Evolutionary conservation across 2,329 filamentous ascomycete genomes (phyloP).

Genomic region (Sporothrix protearum): DNA sequence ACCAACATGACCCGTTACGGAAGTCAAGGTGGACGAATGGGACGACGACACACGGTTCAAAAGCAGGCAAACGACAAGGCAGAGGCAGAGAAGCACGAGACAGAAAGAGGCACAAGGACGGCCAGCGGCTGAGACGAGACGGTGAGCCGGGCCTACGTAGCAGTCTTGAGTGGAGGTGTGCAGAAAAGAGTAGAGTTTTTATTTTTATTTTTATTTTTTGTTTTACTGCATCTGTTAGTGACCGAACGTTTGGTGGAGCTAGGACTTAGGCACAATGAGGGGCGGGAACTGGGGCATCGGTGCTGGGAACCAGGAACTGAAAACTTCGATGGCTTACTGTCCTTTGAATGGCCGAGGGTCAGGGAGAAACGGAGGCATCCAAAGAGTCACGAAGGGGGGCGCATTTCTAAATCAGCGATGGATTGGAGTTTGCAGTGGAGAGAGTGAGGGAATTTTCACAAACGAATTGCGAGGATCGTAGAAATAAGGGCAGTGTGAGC

Average conservation of each 20-base stretch:
- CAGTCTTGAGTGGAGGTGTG: background rate
- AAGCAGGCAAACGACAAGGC: background rate
- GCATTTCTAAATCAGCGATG: background rate
- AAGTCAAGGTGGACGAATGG: slow-evolving; percentile 3
- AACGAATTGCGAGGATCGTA: background rate
- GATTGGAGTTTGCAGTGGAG: background rate
- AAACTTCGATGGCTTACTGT: too few relatives aligned
- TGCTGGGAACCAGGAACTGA: background rate
- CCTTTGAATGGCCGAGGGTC: background rate
- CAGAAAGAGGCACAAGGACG: background rate
- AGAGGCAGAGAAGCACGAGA: background rate
- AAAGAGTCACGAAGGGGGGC: background rate
- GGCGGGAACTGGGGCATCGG: background rate
- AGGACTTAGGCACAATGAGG: background rate
- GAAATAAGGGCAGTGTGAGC: background rate
- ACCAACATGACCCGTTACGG: slow-evolving; percentile 10
- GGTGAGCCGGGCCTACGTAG: slow-evolving; percentile 22
- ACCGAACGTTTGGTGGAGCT: background rate
- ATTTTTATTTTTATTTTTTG: background rate
- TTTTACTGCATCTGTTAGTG: background rate
- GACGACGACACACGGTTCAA: background rate
- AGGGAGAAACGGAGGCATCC: background rate
- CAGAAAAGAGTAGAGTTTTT: background rate
- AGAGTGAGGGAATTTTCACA: background rate
- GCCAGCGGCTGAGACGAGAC: slow-evolving; percentile 17